Conservation (phyloP, 768 basidiomycete species). For the Amanita thiersii region DNA sequence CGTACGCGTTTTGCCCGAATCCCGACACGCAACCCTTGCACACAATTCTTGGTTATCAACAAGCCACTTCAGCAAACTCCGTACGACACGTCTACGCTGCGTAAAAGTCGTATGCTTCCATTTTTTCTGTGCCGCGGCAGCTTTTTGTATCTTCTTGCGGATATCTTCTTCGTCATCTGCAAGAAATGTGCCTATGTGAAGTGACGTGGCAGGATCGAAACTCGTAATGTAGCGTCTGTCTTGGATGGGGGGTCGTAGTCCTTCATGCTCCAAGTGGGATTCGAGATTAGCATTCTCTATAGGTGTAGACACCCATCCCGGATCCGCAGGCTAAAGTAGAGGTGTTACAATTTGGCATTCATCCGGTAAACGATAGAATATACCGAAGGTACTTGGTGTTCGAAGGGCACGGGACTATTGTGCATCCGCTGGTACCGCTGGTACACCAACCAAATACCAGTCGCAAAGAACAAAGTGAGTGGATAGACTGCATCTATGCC, state of each 20-base stretch:
- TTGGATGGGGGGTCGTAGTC: conserved; percentile 42
- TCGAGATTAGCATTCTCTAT: conserved; percentile 54
- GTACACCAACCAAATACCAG: conserved; percentile 76
- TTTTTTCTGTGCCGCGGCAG: conserved; percentile 55
- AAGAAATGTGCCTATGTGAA: conserved; percentile 70
- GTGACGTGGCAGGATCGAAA: conserved; percentile 85
- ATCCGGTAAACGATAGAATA: too few species aligned
- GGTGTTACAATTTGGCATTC: too few species aligned
- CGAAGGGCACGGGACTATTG: conserved; percentile 69
- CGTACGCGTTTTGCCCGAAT: conserved; percentile 92
- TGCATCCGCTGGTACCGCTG: conserved; percentile 65
- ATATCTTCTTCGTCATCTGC: conserved; percentile 75
- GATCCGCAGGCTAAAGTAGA: conserved; percentile 42
- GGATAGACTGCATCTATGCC: conserved; percentile 59
- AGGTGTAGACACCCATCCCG: conserved; percentile 44
- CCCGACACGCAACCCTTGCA: conserved; percentile 82
- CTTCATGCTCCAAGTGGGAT: conserved; percentile 52
- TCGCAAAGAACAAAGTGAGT: conserved; percentile 60
- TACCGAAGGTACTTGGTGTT: conserved; percentile 51
- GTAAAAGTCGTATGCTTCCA: conserved; percentile 75
- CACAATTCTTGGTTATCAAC: conserved; percentile 85
- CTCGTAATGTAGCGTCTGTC: conserved; percentile 74
- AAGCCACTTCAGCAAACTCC: conserved; percentile 87
- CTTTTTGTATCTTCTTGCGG: conserved; percentile 55
- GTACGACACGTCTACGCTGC: conserved; percentile 74